A percentile compares a stretch with the other conserved stretches of the same genome.
Evolutionary conservation across 768 basidiomycete species (phyloP).

Genomic region (Amanita fuliginea): DNA sequence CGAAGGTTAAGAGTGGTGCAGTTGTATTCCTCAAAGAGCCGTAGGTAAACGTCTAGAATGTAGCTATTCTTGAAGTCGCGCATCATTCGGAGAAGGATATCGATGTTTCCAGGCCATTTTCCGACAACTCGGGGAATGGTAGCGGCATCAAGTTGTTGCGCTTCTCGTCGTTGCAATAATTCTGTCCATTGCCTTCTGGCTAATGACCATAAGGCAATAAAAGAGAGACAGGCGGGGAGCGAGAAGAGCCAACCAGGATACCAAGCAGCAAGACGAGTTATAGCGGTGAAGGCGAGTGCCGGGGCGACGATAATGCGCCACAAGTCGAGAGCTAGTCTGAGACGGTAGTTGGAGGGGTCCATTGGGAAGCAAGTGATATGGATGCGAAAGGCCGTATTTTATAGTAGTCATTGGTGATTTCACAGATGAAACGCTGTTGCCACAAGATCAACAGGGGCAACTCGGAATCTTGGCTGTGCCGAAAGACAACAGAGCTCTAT

Average conservation of each 20-base stretch:
- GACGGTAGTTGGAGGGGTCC: constrained; percentile 36
- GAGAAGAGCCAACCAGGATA: constrained; percentile 24
- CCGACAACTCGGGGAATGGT: constrained; percentile 49
- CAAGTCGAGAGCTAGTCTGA: constrained; percentile 38
- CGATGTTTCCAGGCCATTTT: constrained; percentile 73
- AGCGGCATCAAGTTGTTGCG: constrained; percentile 35
- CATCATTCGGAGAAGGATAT: constrained; percentile 48
- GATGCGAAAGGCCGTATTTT: not conserved
- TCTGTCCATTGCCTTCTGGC: constrained; percentile 23
- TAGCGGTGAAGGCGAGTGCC: not conserved
- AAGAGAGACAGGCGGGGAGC: constrained; percentile 25
- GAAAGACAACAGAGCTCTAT: too few relatives aligned
- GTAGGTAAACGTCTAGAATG: constrained; percentile 50
- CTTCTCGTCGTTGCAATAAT: constrained; percentile 29
- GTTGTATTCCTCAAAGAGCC: constrained; percentile 58
- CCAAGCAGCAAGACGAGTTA: constrained; percentile 11
- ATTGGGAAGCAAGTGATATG: constrained; percentile 12
- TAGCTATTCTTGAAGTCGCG: constrained; percentile 48
- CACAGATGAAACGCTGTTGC: too few relatives aligned
- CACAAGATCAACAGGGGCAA: too few relatives aligned
- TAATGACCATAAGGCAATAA: constrained; percentile 30
- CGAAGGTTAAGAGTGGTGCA: constrained; percentile 60
- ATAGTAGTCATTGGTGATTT: not conserved
- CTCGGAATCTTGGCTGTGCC: too few relatives aligned
- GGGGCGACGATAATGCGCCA: constrained; percentile 18